Conservation (phyloP, 192 early-diverging fungal species). For the Coemansia sp. region DNA sequence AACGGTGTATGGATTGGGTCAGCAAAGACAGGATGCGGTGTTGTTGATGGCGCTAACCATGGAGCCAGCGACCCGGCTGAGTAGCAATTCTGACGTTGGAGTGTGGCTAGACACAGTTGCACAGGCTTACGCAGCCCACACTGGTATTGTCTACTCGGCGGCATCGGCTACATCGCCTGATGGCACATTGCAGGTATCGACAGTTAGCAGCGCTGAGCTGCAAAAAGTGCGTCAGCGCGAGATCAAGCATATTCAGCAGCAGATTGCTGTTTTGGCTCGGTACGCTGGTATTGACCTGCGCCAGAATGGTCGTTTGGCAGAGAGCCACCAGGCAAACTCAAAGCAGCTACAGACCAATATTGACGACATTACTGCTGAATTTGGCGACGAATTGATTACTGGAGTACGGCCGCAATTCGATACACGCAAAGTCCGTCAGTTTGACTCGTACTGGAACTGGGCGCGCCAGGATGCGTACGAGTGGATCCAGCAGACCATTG, state of each 20-base stretch:
- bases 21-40: conserved; percentile 72
- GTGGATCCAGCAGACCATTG: conserved; percentile 61
- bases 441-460: conserved; percentile 10
- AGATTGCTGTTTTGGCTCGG: conserved; percentile 81
- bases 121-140: conserved; percentile 74
- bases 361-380: conserved; percentile 76
- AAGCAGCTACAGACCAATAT: conserved; percentile 68
- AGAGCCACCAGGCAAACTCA: conserved; percentile 61
- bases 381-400: conserved; percentile 72
- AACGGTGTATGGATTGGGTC: conserved; percentile 73
- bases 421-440: conserved; percentile 77
- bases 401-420: conserved; percentile 82
- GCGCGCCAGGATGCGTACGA: too few species aligned
- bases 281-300: conserved; percentile 79
- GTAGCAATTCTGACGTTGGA: conserved; percentile 16
- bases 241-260: conserved; percentile 70
- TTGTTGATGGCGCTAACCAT: conserved; percentile 75
- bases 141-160: conserved; percentile 62
- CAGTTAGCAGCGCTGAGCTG: conserved; percentile 89
- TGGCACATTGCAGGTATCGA: conserved; percentile 40
- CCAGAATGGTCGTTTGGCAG: conserved; percentile 62
- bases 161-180: neutral
- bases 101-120: conserved; percentile 66
- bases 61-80: conserved; percentile 82
- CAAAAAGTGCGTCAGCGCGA: conserved; percentile 72